Evolutionary conservation across 768 basidiomycete species (phyloP).

Genomic region (Termitomyces sp.): DNA sequence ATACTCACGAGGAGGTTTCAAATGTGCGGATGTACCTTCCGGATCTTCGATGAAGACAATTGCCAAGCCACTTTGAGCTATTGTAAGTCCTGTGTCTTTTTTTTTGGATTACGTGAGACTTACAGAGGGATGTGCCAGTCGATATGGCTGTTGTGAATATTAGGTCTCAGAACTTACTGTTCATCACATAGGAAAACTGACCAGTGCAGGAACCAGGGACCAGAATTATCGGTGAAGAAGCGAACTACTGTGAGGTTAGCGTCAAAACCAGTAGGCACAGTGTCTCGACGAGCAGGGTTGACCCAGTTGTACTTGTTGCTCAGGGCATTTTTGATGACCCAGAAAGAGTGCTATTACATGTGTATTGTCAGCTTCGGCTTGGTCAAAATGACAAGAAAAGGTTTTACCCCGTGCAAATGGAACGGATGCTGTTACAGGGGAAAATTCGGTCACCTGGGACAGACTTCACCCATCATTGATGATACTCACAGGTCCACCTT

Average conservation of each 20-base stretch:
- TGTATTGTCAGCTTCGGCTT: not conserved
- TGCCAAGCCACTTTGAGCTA: conserved; percentile 17
- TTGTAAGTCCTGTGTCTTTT: not conserved
- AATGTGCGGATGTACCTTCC: not conserved
- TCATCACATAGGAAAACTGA: not conserved
- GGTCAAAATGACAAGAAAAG: not conserved
- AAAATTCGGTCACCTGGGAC: not conserved
- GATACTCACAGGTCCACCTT: conserved; percentile 7
- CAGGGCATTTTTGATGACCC: conserved; percentile 29
- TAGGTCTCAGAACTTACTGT: not conserved
- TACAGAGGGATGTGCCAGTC: conserved; percentile 8
- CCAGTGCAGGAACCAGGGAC: conserved; percentile 35
- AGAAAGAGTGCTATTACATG: conserved; percentile 32
- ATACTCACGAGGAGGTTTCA: conserved; percentile 1
- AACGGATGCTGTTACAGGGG: conserved; percentile 19
- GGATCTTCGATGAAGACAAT: conserved; percentile 29
- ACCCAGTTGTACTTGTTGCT: conserved; percentile 21
- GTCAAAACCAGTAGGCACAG: conserved; percentile 25
- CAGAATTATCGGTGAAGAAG: conserved; percentile 62
- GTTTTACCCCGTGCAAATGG: conserved; percentile 25
- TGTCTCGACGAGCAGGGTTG: conserved; percentile 25
- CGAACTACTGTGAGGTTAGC: conserved; percentile 42
- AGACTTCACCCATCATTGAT: too few relatives aligned
- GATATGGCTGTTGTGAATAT: not conserved
- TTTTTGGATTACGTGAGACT: not conserved